Conservation (phyloP, 305 asterid genomes). For the Ruellia speciosa region DNA sequence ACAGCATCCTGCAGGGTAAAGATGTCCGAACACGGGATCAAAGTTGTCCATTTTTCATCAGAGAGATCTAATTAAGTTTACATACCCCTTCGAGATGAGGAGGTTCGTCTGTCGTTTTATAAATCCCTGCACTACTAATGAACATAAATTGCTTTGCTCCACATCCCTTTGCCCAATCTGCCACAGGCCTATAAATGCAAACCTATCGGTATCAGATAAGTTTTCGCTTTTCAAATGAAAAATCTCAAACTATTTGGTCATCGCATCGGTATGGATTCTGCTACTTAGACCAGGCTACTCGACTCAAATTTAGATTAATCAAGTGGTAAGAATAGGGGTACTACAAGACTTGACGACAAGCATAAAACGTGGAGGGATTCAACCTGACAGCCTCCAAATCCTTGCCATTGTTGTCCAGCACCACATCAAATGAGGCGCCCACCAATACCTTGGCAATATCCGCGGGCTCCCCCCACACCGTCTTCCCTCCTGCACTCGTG, state of each 20-base stretch:
- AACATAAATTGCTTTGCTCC: conserved; percentile 75
- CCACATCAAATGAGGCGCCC: conserved; percentile 68
- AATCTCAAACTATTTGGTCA: no score
- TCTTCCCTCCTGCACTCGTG: conserved; percentile 71
- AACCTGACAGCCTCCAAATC: conserved; percentile 81
- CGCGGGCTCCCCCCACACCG: conserved; percentile 80
- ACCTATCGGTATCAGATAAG: no score
- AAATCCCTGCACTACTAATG: conserved; percentile 94
- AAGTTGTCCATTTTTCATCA: not conserved
- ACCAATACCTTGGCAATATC: conserved; percentile 67
- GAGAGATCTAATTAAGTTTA: not conserved
- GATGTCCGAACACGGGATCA: not conserved
- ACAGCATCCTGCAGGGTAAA: conserved; percentile 59
- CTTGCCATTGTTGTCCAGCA: conserved; percentile 94
- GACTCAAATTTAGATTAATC: no score
- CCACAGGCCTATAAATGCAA: conserved; percentile 60
- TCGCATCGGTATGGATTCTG: no score
- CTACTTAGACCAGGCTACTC: no score
- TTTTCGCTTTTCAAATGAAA: no score
- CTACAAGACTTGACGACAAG: no score
- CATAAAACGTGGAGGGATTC: no score
- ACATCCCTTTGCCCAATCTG: conserved; percentile 80
- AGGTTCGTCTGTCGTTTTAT: conserved; percentile 81
- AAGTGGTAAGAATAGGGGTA: no score
- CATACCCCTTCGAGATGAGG: conserved; percentile 97